Conservation (phyloP, 2,329 filamentous ascomycete genomes). For the Microascus cirrosus region DNA sequence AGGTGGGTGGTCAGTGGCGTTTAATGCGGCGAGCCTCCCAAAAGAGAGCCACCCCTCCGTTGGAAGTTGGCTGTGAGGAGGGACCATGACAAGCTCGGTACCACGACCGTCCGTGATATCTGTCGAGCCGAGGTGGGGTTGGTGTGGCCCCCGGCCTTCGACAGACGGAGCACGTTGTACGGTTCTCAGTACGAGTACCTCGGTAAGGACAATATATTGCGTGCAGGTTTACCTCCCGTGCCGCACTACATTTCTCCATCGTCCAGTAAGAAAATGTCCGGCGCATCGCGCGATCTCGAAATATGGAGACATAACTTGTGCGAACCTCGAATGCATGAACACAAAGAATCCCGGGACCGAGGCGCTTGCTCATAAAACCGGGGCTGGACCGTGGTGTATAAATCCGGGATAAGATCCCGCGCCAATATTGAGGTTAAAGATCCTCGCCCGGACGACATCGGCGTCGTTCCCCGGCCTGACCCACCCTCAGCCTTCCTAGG, state of each 20-base stretch:
- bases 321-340: neutral
- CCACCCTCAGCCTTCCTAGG: neutral
- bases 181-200: too few relatives aligned
- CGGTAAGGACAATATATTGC: neutral
- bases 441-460: neutral
- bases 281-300: neutral
- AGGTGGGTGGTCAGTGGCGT: too few relatives aligned
- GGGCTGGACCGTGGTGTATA: neutral
- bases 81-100: too few relatives aligned
- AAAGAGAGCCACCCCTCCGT: too few relatives aligned
- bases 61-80: too few relatives aligned
- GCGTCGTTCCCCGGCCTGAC: neutral
- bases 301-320: neutral
- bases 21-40: too few relatives aligned
- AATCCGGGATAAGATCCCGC: neutral
- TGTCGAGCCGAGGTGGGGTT: neutral
- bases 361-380: neutral
- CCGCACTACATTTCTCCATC: neutral
- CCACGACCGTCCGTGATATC: neutral
- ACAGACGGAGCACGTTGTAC: neutral
- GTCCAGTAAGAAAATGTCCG: neutral
- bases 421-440: neutral
- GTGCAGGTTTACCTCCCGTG: neutral
- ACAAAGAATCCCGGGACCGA: neutral
- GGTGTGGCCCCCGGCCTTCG: neutral